Percentiles rank a stretch among this genome's conserved stretches.
These are phyloP conservation scores for Diaporthe destruens DNA, from an alignment of 2,329 filamentous ascomycete species.

Conservation along the genomic window DNA sequence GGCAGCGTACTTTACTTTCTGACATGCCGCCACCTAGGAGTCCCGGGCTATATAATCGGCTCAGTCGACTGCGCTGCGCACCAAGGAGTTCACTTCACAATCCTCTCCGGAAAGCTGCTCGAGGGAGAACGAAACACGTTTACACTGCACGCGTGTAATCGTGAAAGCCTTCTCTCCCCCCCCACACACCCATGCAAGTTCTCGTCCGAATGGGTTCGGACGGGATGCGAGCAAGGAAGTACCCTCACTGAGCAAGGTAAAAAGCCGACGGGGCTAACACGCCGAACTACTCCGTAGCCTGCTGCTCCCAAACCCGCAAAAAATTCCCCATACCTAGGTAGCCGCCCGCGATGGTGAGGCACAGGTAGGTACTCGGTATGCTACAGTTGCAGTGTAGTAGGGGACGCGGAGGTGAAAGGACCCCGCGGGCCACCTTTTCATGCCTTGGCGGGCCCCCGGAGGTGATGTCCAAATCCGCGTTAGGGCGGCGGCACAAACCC, in stretches of 20 bases:
- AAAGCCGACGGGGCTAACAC: not conserved
- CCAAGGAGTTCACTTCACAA: not conserved
- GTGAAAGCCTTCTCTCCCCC: not conserved
- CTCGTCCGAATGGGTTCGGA: not conserved
- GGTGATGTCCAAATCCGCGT: conserved; percentile 26
- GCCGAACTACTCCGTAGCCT: not conserved
- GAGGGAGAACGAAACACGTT: not conserved
- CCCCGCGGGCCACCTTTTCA: conserved; percentile 17
- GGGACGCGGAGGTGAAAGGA: conserved; percentile 19
- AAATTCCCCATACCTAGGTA: not conserved
- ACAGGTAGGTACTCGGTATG: not conserved
- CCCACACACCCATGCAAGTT: too few species aligned
- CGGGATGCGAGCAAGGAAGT: not conserved
- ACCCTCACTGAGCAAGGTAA: conserved; percentile 8
- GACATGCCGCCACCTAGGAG: not conserved
- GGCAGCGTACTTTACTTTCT: conserved; percentile 6
- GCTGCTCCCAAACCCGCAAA: not conserved
- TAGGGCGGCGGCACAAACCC: conserved; percentile 15
- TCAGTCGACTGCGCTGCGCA: not conserved
- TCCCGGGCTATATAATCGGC: not conserved
- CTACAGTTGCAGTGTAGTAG: too few species aligned
- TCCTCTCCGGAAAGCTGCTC: not conserved
- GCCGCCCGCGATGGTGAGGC: conserved; percentile 13
- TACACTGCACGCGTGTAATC: not conserved
- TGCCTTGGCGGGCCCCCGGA: conserved; percentile 23